A percentile compares a stretch with the other conserved stretches of the same genome.
Evolutionary conservation across 192 early-diverging fungal genomes (phyloP).

Genomic region (Coemansia sp.): DNA sequence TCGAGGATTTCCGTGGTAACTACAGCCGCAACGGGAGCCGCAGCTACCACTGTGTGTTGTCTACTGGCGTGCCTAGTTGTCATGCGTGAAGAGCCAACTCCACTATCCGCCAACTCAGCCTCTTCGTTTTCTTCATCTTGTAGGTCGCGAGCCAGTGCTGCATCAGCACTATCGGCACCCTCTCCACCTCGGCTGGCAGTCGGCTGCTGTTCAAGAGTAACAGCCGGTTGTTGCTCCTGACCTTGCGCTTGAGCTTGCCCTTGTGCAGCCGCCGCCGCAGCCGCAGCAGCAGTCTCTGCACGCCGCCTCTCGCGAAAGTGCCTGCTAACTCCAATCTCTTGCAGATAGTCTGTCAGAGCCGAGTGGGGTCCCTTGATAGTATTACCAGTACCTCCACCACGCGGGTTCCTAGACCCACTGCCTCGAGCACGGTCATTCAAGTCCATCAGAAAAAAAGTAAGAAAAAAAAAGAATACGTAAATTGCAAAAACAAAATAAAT

Average conservation of each 20-base stretch:
- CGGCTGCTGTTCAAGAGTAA: background rate
- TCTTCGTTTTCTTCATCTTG: slow-evolving; percentile 25
- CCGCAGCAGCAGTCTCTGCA: slow-evolving; percentile 30
- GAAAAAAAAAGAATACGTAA: background rate
- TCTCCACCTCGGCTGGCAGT: background rate
- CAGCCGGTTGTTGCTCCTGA: background rate
- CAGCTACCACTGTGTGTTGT: slow-evolving; percentile 2
- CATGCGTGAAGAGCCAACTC: slow-evolving; percentile 10
- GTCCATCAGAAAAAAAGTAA: slow-evolving; percentile 23
- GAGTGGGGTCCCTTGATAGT: slow-evolving; percentile 50
- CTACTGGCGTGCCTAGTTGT: background rate
- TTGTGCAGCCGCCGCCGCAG: slow-evolving; percentile 9
- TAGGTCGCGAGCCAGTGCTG: slow-evolving; percentile 41
- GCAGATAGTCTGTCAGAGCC: slow-evolving; percentile 54
- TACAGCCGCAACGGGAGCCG: slow-evolving; percentile 4
- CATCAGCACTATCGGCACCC: slow-evolving; percentile 24
- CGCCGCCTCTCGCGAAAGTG: slow-evolving; percentile 50
- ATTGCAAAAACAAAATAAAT: background rate
- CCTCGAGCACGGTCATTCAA: slow-evolving; percentile 43
- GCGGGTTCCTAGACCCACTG: slow-evolving; percentile 10
- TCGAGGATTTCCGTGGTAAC: background rate
- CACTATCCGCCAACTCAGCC: slow-evolving; percentile 14
- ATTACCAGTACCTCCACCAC: slow-evolving; percentile 10
- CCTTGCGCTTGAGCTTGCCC: background rate
- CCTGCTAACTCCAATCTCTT: slow-evolving; percentile 51